Base-by-base conservation (phyloP, 345 rosid genomes). In the Eucalyptus grandis region DNA sequence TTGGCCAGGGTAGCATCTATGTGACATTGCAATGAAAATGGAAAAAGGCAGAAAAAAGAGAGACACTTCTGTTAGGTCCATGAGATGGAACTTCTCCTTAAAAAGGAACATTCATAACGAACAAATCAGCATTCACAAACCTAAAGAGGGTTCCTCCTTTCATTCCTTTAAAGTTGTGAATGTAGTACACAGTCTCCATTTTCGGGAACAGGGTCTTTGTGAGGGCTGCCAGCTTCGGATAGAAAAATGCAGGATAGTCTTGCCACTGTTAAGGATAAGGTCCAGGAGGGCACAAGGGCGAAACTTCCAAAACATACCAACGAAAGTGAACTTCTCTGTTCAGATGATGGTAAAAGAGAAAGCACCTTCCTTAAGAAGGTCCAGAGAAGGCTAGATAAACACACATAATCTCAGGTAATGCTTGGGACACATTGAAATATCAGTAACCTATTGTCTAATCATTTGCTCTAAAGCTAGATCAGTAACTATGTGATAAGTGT, bases 221-320 rank as follows among this genome's bases (percentile, higher is more conserved):
- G 30, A 97, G 96, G 27, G 97, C 94, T 51, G 96, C 98, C 83
- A 97, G 95, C 95, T 96, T 97, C 4, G 99, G 99, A 93, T 97
- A 96, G 94, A 97, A 97, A 92, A 97, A 95, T 34, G 98, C 86
- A 27, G 99, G 99, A 90, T 97, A 97, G 93, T 97, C 99, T 97
- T 89, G 65, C 47, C 87, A 90, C 88, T 60, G 83, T 88, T 88
- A 91, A 94, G 94, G 96, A 91, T 83, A 90, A 17, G 24, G 5
- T 67, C 47, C 14, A 27, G 46, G 5, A 44, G 26, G n/a, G 44
- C 46, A 44, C 40, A 86, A 60, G 85, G 86, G 24, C 11, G 30
- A 11, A 83, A 46, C 22, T 22, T 37, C 31, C 58, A 50, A 21
- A 43, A 46, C 54, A 17, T 37, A 26, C 27, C 8, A 8, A 5